Percentiles rank a stretch among this genome's conserved stretches.
Conservation (phyloP, 768 basidiomycete genomes). For the Amanita fuliginea region DNA sequence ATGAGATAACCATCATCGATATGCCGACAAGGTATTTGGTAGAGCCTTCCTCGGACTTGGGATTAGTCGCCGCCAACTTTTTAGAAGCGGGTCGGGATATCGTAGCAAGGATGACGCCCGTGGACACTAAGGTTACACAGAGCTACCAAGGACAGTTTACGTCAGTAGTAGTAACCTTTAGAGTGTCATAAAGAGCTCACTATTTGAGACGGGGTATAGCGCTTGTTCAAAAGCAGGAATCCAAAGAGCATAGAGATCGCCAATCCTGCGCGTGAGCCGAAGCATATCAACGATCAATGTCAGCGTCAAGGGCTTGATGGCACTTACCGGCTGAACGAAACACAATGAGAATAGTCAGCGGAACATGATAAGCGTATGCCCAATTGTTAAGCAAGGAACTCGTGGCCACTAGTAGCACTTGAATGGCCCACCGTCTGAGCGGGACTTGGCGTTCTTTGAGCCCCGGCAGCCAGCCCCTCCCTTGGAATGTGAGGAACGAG, state of each 20-base stretch:
- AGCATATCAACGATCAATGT: constrained; percentile 2
- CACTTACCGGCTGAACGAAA: constrained; percentile 69
- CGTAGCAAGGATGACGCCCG: constrained; percentile 65
- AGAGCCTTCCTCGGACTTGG: constrained; percentile 21
- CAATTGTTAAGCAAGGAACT: constrained; percentile 73
- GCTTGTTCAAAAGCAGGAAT: constrained; percentile 42
- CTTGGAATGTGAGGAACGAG: constrained; percentile 38
- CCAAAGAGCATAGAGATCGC: constrained; percentile 73
- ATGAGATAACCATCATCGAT: constrained; percentile 50
- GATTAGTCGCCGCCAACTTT: constrained; percentile 10
- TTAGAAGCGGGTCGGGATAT: constrained; percentile 38
- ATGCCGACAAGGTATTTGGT: constrained; percentile 55
- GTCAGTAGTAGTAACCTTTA: not conserved
- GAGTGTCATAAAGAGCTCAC: constrained; percentile 24
- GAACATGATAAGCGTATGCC: constrained; percentile 69
- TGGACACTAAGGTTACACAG: constrained; percentile 56
- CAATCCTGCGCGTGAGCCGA: constrained; percentile 33
- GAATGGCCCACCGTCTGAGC: constrained; percentile 51
- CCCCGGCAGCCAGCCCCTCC: constrained; percentile 27
- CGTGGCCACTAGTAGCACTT: constrained; percentile 57
- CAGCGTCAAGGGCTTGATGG: not conserved
- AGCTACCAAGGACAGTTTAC: constrained; percentile 23
- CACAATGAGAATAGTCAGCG: constrained; percentile 71
- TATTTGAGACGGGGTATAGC: constrained; percentile 50
- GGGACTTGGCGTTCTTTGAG: constrained; percentile 64